Evolutionary conservation across 805 yeast species (phyloP).

Genomic region (Saccharomycopsis fermentans): DNA sequence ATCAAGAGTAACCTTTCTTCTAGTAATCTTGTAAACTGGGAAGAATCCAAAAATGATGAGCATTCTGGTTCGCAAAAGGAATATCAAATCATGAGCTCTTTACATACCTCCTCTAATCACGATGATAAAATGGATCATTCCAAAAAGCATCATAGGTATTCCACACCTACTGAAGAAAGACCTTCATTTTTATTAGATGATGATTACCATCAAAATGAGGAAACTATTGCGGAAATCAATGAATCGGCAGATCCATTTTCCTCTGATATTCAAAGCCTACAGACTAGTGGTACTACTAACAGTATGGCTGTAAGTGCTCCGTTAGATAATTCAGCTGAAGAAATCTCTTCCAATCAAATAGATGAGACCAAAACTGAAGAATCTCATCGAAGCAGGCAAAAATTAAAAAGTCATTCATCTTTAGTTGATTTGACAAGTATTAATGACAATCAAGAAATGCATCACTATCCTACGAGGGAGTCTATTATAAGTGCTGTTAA

Average conservation of each 20-base stretch:
- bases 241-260: background rate
- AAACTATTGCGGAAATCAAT: background rate
- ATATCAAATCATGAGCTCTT: background rate
- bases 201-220: background rate
- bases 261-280: background rate
- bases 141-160: background rate
- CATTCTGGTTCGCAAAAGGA: background rate
- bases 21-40: background rate
- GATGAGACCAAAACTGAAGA: background rate
- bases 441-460: conserved; percentile 4
- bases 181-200: background rate
- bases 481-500: conserved; percentile 15
- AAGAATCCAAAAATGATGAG: background rate
- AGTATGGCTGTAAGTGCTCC: background rate
- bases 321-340: background rate
- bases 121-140: background rate
- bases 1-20: background rate
- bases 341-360: background rate
- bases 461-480: conserved; percentile 14
- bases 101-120: background rate
- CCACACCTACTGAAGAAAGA: background rate
- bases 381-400: background rate
- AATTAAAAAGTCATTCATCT: conserved; percentile 20
- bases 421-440: conserved; percentile 22
- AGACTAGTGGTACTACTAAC: background rate